These are phyloP conservation scores for Cylindrodendrum hubeiense DNA, from an alignment of 2,329 filamentous ascomycete species.

Conservation along the genomic window DNA sequence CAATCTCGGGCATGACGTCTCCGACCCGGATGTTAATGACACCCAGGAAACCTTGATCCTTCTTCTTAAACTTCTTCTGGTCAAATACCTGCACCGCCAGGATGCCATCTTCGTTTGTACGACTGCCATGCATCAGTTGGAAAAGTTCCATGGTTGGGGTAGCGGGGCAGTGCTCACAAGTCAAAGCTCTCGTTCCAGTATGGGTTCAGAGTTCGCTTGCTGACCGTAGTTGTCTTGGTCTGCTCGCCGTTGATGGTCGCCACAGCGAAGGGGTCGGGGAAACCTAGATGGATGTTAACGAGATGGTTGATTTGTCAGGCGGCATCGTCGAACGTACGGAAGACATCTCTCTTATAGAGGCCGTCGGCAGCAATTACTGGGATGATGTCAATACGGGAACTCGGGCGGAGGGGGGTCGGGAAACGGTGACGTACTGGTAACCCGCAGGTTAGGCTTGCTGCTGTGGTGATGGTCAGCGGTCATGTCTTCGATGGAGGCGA, in stretches of 20 bases:
- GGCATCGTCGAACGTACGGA: slow-evolving; percentile 74
- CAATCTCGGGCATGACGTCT: slow-evolving; percentile 87
- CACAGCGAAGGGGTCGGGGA: slow-evolving; percentile 97
- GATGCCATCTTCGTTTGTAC: slow-evolving; percentile 94
- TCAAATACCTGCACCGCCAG: slow-evolving; percentile 98
- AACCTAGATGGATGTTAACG: slow-evolving; percentile 71
- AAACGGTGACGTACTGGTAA: slow-evolving; percentile 79
- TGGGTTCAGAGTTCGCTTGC: slow-evolving; percentile 98
- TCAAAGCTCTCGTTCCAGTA: slow-evolving; percentile 99
- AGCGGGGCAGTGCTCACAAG: slow-evolving; percentile 74
- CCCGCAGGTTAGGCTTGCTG: slow-evolving; percentile 88
- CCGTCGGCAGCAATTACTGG: slow-evolving; percentile 98
- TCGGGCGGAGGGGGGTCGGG: slow-evolving; percentile 34
- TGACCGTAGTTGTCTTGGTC: slow-evolving; percentile 96
- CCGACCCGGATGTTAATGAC: slow-evolving; percentile 98
- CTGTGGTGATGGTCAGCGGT: slow-evolving; percentile 58
- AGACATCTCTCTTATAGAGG: slow-evolving; percentile 98
- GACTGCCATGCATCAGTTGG: slow-evolving; percentile 64
- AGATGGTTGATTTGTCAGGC: slow-evolving; percentile 4
- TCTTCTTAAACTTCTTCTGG: slow-evolving; percentile 99
- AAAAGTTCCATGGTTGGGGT: slow-evolving; percentile 18
- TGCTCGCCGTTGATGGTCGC: slow-evolving; percentile 98
- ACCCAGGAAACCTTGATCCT: slow-evolving; percentile 98
- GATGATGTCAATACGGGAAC: slow-evolving; percentile 52
- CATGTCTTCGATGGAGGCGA: slow-evolving; percentile 13